These are phyloP conservation scores for Hansfordia pulvinata DNA, from an alignment of 2,329 filamentous ascomycete species.

Conservation along the genomic window DNA sequence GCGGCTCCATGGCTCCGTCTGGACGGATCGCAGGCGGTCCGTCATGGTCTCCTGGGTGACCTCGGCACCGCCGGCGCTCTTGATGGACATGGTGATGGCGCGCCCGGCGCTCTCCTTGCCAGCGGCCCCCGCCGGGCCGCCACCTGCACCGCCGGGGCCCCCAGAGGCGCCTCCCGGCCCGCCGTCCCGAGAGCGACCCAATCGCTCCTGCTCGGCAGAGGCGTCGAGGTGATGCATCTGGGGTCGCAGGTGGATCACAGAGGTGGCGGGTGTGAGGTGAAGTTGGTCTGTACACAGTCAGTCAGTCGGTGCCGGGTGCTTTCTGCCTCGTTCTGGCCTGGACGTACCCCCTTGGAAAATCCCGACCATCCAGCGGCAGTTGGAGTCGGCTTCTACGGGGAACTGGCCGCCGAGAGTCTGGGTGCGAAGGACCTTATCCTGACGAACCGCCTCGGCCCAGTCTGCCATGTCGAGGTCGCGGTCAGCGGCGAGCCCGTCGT, in stretches of 20 bases:
- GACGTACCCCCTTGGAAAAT: slow-evolving; percentile 70
- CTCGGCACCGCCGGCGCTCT: slow-evolving; percentile 55
- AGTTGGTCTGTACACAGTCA: slow-evolving; percentile 49
- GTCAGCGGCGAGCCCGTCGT: slow-evolving; percentile 24
- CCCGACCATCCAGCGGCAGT: slow-evolving; percentile 67
- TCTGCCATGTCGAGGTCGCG: slow-evolving; percentile 36
- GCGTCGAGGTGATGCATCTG: slow-evolving; percentile 92
- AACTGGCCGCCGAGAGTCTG: slow-evolving; percentile 82
- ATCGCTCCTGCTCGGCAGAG: slow-evolving; percentile 54
- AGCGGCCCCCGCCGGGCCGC: too few relatives aligned
- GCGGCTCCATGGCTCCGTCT: slow-evolving; percentile 69
- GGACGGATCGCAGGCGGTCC: slow-evolving; percentile 61
- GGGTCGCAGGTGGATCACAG: slow-evolving; percentile 78
- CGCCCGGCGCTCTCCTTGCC: slow-evolving; percentile 36
- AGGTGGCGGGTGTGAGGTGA: slow-evolving; percentile 72
- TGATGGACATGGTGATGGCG: slow-evolving; percentile 78
- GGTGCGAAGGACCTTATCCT: slow-evolving; percentile 59
- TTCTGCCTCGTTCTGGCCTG: neutral
- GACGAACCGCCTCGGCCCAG: slow-evolving; percentile 54
- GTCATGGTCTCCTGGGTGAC: slow-evolving; percentile 58
- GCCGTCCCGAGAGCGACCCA: slow-evolving; percentile 24
- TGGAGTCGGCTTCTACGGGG: slow-evolving; percentile 52
- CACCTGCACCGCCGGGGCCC: slow-evolving; percentile 6
- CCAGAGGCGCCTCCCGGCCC: slow-evolving; percentile 11
- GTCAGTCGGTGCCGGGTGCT: slow-evolving; percentile 7